Evolutionary conservation across 306 rosid genomes (phyloP), one percentile per base, ranked within the genome.

Genomic region (Senna siamea): DNA sequence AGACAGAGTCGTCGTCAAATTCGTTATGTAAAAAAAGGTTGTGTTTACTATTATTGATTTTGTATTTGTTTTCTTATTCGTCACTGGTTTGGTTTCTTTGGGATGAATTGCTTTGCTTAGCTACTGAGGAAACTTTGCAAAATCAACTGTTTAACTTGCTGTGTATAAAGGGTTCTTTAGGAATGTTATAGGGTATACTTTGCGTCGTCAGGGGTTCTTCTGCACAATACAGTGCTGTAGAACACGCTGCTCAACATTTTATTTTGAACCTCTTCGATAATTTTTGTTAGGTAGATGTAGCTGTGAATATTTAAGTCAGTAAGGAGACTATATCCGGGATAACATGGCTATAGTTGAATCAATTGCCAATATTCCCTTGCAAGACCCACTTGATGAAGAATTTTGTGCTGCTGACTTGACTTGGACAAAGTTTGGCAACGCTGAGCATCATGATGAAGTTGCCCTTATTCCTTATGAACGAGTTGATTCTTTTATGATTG

Each of bases 381-480:
- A 94, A 88, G 93, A 94, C 75, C 99, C 97, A n/a, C 70, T 81
- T 1, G 90, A 70, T 79, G 96, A 89, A 54, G 98, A 94, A 41
- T 92, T 94, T 58, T 87, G 87, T 66, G 78, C 97, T 68, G 83
- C 87, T 59, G 89, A 92, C 80, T 79, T 94, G 86, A 87, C 81
- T 56, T 92, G 99, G 97, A 90, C 88, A 75, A 92, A 92, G 83
- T 92, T 88, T 83, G 95, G 95, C 32, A 87, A 71, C 80, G 70
- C 80, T 11, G 93, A 94, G 70, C 94, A 85, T 69, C 83, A 88
- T 54, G 97, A 94, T 72, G 95, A 87, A 20, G 98, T 86, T 74
- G 97, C 96, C 17, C 90, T 92, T 62, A 92, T 94, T 76, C 98
- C 96, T 63, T 91, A 84, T 59, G 94, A 86, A 7, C 87, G 97